These are phyloP conservation scores for Zoysia japonica DNA, from an alignment of 176 grass and related monocot genomes.

Conservation along the genomic window DNA sequence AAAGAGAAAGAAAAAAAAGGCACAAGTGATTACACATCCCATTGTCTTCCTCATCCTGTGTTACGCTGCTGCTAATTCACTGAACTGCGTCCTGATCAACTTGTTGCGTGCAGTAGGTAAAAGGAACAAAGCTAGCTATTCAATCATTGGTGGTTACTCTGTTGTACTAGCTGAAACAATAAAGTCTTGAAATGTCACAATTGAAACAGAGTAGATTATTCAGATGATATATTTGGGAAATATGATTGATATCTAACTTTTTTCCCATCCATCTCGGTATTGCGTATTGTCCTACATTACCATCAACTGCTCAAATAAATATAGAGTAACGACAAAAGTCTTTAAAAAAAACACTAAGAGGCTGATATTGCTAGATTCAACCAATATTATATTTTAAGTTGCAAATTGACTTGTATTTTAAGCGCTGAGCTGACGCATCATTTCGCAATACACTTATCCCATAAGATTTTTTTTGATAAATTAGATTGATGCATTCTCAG, in stretches of 20 bases:
- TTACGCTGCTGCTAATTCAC: background rate
- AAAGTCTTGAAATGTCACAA: background rate
- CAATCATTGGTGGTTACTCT: constrained; percentile 22
- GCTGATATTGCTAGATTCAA: background rate
- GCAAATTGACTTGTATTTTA: background rate
- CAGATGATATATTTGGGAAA: background rate
- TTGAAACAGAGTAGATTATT: background rate
- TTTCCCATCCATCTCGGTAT: background rate
- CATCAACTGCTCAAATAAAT: too few relatives aligned
- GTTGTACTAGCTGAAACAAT: background rate
- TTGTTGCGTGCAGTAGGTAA: background rate
- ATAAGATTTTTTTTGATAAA: background rate
- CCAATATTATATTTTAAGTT: too few relatives aligned
- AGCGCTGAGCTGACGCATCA: background rate
- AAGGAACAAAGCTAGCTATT: background rate
- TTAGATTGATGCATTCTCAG: background rate
- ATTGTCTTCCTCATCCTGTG: background rate
- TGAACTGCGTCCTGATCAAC: background rate
- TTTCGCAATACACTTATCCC: background rate
- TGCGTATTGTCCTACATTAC: background rate
- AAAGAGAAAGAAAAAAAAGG: background rate
- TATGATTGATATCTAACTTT: background rate
- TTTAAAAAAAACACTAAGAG: background rate
- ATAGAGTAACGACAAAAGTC: too few relatives aligned
- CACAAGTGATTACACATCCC: background rate